These are phyloP conservation scores for Rhizophagus clarus DNA, from an alignment of 192 early-diverging fungal genomes.

Conservation along the genomic window DNA sequence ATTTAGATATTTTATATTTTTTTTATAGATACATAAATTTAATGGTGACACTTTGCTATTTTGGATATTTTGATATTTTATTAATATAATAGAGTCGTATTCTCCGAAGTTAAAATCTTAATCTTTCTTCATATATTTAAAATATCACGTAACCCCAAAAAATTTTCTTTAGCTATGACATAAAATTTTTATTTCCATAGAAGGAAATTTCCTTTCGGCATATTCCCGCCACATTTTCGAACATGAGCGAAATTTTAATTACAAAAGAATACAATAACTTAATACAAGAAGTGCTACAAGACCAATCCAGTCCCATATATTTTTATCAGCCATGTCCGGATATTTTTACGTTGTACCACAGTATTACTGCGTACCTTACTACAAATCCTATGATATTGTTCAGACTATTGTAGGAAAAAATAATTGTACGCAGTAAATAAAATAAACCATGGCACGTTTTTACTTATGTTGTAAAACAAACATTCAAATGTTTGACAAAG, in stretches of 20 bases:
- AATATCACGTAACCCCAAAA: not conserved
- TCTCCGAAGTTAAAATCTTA: no score
- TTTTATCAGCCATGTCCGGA: not conserved
- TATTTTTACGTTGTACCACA: not conserved
- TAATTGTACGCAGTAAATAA: not conserved
- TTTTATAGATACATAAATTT: no score
- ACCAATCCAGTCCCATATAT: not conserved
- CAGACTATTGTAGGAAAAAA: not conserved
- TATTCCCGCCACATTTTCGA: not conserved
- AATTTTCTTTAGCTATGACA: not conserved
- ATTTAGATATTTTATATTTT: no score
- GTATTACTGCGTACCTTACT: not conserved
- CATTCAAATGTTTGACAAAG: not conserved
- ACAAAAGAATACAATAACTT: not conserved
- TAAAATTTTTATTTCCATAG: not conserved
- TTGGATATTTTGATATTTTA: no score
- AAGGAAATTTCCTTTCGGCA: not conserved
- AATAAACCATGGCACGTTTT: not conserved
- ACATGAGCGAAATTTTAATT: not conserved
- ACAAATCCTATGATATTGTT: not conserved
- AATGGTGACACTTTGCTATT: no score
- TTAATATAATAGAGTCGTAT: no score
- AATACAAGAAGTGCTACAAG: not conserved
- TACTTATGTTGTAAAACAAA: not conserved
- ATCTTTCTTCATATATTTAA: no score